Base-by-base conservation (phyloP, 2,329 filamentous ascomycete species). In the Colletotrichum musicola region DNA sequence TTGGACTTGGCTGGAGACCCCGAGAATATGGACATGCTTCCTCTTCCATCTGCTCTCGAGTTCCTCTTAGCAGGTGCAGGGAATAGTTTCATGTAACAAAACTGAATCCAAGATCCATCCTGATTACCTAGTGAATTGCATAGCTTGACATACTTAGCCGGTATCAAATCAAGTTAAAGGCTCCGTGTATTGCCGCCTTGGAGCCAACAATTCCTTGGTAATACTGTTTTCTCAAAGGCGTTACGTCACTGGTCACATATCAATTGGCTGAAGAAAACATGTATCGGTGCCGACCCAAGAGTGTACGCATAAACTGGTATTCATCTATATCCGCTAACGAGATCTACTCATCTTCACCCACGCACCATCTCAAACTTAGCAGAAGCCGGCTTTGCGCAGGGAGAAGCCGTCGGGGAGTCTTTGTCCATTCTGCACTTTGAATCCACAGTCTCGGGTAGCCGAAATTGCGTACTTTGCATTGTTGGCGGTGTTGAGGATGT, bases 21-120 rank as follows among this genome's bases (percentile, higher is more conserved):
- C 58, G 71, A 58, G 56, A 67, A 57, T 46, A 71, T 72, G 68
- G 70, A 55, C 30, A 71, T 73, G 51, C 70, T 78, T 18, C 72
- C 74, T 4, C 71, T 78, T 14, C 76, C 77, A 12, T 76, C 75
- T 12, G 75, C 76, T 13, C 58, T 78, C 30, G 77, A 78, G 44
- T 73, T 77, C 20, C 68, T 78, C 25, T 62, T 78, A n/a, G 77
- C 77, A 7, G 76, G 76, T 0, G 74, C 77, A 7, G 67, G 62
- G 0, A 58, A 53, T 14, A 55, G 59, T 16, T 71, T 67, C 22
- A 49, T 49, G 18, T 20, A 49, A 22, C 20, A 12, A 49, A 9
- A 54, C 18, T 54, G 12, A 54, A 12, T 35, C 10, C 12, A 25
- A 42, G 54, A 44, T 30, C 30, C n/a, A 16, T 44, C 20, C n/a